Conservation (phyloP, 257 asterid species). For the Penstemon barbatus region DNA sequence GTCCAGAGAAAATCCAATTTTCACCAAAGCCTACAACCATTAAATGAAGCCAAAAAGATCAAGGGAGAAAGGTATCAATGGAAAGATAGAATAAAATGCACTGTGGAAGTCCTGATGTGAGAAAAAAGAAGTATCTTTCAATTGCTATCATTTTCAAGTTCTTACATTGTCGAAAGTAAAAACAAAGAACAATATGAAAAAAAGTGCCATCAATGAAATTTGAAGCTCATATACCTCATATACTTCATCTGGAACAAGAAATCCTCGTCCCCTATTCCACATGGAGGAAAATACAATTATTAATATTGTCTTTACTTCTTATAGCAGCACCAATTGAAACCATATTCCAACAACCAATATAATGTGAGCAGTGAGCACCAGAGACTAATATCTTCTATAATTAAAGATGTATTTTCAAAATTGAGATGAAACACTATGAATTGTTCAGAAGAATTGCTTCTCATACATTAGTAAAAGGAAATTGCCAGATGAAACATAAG, state of each 20-base stretch:
- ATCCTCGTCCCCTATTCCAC: constrained; percentile 74
- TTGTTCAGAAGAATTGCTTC: not conserved
- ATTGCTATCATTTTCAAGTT: constrained; percentile 23
- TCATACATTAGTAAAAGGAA: not conserved
- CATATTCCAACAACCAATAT: constrained; percentile 8
- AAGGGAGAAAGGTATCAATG: constrained; percentile 11
- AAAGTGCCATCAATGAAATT: not conserved
- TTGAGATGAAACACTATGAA: not conserved
- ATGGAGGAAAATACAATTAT: constrained; percentile 25
- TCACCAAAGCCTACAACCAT: constrained; percentile 63
- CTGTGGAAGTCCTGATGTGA: not conserved
- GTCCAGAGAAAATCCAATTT: constrained; percentile 69
- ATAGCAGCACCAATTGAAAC: constrained; percentile 1
- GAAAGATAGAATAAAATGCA: constrained; percentile 7
- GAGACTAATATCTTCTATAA: constrained; percentile 11
- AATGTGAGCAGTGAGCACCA: constrained; percentile 16
- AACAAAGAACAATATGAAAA: constrained; percentile 12
- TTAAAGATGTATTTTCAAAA: not conserved
- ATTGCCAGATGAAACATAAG: not conserved
- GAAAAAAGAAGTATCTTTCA: constrained; percentile 20
- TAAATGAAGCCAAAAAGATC: constrained; percentile 6
- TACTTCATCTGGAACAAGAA: constrained; percentile 73
- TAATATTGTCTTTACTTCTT: constrained; percentile 12
- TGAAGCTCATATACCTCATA: constrained; percentile 49
- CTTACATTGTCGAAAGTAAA: constrained; percentile 6